Percentiles rank a stretch among this genome's conserved stretches.
phyloP scores from a whole-genome alignment of 805 yeast genomes.

The Metschnikowia lochheadii region DNA sequence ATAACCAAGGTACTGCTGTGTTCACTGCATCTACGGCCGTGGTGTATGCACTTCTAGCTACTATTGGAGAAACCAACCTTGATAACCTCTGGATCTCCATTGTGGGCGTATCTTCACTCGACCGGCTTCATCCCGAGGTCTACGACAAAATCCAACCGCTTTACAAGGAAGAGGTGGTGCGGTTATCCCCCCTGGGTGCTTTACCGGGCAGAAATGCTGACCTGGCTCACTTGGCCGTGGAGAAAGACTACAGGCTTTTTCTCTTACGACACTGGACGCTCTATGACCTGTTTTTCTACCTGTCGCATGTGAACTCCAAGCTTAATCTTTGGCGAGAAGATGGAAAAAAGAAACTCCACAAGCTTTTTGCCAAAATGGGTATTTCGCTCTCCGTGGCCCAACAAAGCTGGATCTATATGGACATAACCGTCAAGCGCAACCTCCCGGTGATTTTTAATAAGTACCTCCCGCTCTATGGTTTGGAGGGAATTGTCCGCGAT shows the following conservation, averaged over 20 bases:
- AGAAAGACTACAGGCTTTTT: constrained; percentile 81
- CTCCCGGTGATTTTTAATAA: constrained; percentile 64
- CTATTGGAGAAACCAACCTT: constrained; percentile 74
- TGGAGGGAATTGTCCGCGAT: constrained; percentile 76
- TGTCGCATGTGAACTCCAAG: constrained; percentile 87
- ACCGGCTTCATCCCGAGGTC: constrained; percentile 66
- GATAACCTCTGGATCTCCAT: constrained; percentile 81
- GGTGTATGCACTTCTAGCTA: constrained; percentile 71
- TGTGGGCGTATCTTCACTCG: constrained; percentile 82
- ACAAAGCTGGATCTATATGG: constrained; percentile 91
- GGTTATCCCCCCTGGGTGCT: constrained; percentile 48
- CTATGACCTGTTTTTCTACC: constrained; percentile 84
- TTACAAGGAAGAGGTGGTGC: constrained; percentile 74
- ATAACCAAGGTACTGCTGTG: constrained; percentile 76
- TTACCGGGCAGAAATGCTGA: constrained; percentile 35
- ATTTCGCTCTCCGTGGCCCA: constrained; percentile 83
- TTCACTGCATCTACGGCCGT: constrained; percentile 74
- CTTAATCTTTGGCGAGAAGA: constrained; percentile 86
- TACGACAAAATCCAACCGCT: constrained; percentile 71
- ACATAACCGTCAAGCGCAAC: constrained; percentile 69
- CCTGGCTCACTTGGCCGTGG: constrained; percentile 53
- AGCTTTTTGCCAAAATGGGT: constrained; percentile 95
- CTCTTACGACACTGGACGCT: constrained; percentile 89
- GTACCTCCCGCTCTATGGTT: constrained; percentile 69
- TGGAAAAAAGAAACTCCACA: constrained; percentile 81